Evolutionary conservation across 441 rosid genomes (phyloP).

Genomic region (Erodium moschatum): DNA sequence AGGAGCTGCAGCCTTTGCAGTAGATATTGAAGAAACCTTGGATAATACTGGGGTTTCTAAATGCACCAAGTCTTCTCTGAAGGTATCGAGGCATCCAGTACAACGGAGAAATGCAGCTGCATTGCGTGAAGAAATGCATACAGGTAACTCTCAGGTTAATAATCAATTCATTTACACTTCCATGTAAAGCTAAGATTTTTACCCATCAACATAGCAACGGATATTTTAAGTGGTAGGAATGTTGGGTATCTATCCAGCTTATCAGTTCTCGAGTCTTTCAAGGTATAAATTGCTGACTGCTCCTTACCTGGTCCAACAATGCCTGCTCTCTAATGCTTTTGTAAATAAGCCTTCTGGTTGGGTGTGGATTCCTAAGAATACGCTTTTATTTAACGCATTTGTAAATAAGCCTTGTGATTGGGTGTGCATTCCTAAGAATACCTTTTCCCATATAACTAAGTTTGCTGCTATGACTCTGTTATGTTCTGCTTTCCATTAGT

Average conservation of each 20-base stretch:
- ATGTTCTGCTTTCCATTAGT: slow-evolving; percentile 1
- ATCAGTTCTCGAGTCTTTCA: not conserved
- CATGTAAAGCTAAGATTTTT: not conserved
- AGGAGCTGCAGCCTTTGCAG: slow-evolving; percentile 77
- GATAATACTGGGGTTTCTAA: slow-evolving; percentile 17
- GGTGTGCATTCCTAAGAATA: not conserved
- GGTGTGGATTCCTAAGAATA: not conserved
- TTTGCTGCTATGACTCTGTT: not conserved
- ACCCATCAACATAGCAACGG: not conserved
- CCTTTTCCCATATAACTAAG: not conserved
- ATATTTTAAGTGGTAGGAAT: not conserved
- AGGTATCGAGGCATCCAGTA: slow-evolving; percentile 40
- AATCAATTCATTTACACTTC: not conserved
- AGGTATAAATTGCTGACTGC: not conserved
- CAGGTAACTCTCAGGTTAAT: slow-evolving; percentile 35
- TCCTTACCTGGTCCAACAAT: not conserved
- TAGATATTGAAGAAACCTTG: slow-evolving; percentile 49
- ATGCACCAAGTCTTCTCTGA: slow-evolving; percentile 27
- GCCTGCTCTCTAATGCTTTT: not conserved
- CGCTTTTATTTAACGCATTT: not conserved
- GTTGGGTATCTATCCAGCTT: not conserved
- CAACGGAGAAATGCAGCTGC: slow-evolving; percentile 46
- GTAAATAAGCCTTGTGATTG: not conserved
- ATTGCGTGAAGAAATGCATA: slow-evolving; percentile 28
- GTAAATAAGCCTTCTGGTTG: not conserved